Percentiles rank a stretch among this genome's conserved stretches.
Evolutionary conservation across 495 filamentous ascomycete genomes (phyloP).

Genomic region (Xylaria scruposa): DNA sequence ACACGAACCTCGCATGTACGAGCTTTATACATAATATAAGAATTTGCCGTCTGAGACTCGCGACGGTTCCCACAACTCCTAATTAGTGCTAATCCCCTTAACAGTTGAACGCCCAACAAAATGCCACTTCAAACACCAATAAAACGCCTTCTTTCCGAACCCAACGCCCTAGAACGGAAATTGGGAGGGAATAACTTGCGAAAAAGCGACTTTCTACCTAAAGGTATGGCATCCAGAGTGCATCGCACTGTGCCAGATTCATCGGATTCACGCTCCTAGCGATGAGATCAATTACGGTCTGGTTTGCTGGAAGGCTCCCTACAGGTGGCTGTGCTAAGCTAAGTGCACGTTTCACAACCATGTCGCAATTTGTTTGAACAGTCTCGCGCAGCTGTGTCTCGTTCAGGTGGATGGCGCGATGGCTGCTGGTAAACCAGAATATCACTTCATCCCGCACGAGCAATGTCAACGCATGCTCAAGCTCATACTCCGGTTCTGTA

Average conservation of each 20-base stretch:
- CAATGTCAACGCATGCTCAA: slow-evolving; percentile 89
- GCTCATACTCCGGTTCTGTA: slow-evolving; percentile 87
- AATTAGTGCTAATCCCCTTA: neutral
- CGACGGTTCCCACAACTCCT: neutral
- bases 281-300: slow-evolving; percentile 93
- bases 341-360: slow-evolving; percentile 87
- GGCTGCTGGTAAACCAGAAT: slow-evolving; percentile 89
- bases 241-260: slow-evolving; percentile 82
- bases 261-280: slow-evolving; percentile 84
- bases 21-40: neutral
- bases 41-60: neutral
- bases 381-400: slow-evolving; percentile 81
- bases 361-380: slow-evolving; percentile 86
- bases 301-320: slow-evolving; percentile 84
- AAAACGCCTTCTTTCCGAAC: neutral
- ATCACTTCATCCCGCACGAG: slow-evolving; percentile 98
- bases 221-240: slow-evolving; percentile 97
- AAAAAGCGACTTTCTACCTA: slow-evolving; percentile 47
- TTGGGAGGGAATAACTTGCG: neutral
- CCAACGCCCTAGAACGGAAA: neutral
- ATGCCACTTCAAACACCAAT: neutral
- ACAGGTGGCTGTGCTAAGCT: slow-evolving; percentile 72
- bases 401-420: slow-evolving; percentile 63
- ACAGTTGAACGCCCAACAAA: neutral
- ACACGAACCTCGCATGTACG: neutral